Evolutionary conservation across 768 basidiomycete genomes (phyloP), one percentile per base, ranked within the genome.

Genomic region (Xanthoconium purpureum): DNA sequence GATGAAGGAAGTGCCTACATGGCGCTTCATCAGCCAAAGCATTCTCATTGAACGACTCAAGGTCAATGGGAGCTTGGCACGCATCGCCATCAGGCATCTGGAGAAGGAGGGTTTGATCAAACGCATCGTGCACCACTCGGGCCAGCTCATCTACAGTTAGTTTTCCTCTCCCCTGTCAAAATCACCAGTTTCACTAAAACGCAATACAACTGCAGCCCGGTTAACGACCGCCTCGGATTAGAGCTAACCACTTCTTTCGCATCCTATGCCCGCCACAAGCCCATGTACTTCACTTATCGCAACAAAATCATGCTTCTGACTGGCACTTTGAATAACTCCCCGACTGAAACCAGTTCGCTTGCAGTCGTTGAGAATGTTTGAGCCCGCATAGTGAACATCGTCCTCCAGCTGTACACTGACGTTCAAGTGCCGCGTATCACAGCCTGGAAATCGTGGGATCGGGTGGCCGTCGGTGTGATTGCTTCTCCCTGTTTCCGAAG

Each of bases 11-110:
- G 93, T 92, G 76, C 97, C 97, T 46, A 94, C 95, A 74, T 99
- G 94, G 92, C 91, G 91, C 70, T 91, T 98, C 83, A 94, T 98
- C 85, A 89, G 88, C 74, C 91, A 94, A 78, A 90, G 88, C 70
- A 94, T 95, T 76, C 91, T 99, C 77, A 97, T 99, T 72, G 97
- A 99, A 77, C 88, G 97, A 68, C 84, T 98, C 75, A 98, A 98
- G 74, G 82, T 99, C 74, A 95, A 95, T 75, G 97, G 97, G 59
- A 89, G 87, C 65, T 80, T 99, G 70, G 96, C 97, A 50, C 90
- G 95, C 54, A 72, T 89, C 62, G 92, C 92, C 50, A 97, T 98
- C 75, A 80, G 79, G 65, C 91, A 95, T 77, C 76, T 98, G 76
- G 91, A 93, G 83, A 91, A 85, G 78, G 94, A 98, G 67, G 91